Base-by-base conservation (phyloP, 306 rosid genomes). In the Sesbania bispinosa region DNA sequence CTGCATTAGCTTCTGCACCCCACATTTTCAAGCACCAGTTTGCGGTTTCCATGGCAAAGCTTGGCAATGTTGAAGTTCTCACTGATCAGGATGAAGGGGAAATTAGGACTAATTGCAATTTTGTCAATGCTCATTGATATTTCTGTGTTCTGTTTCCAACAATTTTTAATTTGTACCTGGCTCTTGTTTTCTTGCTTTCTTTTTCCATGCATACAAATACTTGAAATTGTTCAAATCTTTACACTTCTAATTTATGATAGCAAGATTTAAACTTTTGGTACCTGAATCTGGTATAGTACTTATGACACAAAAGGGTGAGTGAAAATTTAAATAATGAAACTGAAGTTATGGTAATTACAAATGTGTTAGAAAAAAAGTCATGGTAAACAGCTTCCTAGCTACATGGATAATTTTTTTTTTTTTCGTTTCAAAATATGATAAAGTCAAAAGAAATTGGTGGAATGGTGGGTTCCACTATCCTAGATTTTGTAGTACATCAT, bases 21-120 rank as follows among this genome's bases (percentile, higher is more conserved):
- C 16, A 71, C 0, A 21, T 80, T 10, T 87, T 87, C 84, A 14
- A 60, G 55, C 71, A 74, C 46, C 93, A 89, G 55, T 89, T 89
- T 62, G 86, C 73, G 4, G 88, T 82, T 13, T 84, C 97, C 52
- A 87, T 92, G 97, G 77, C 84, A 5, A 92, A 85, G 69, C 85
- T 92, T 38, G 96, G 87, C 15, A 83, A 75, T 29, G 82, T 86
- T 61, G 85, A 66, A 38, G 88, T 81, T 75, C 88, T 87, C 35
- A 85, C 84, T 0, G 93, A 69, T 3, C 74, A 71, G 7, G 74
- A 72, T 35, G 86, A 87, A 65, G 96, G 96, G 26, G 86, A 92
- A 76, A 84, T 89, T 54, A 81, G 96, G 45, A 79, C 84, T 62
- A 79, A 92, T 4, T 92, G 93, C 85, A 85, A 80, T 82, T 84